Evolutionary conservation across 805 yeast genomes (phyloP), one percentile per base, ranked within the genome.

Genomic region (Schizosaccharomyces osmophilus): DNA sequence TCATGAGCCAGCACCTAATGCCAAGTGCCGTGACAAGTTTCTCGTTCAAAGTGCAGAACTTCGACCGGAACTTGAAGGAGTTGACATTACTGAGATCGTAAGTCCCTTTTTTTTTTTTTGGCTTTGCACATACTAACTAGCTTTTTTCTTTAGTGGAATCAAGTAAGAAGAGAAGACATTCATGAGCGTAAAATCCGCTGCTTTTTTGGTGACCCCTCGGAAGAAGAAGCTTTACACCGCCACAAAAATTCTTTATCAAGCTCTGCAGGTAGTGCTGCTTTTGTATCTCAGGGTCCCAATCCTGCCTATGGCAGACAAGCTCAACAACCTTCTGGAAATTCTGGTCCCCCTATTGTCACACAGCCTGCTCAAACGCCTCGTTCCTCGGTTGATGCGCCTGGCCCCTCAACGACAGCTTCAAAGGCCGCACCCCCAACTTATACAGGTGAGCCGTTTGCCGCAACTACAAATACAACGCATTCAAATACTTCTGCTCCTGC

Each of bases 111-210:
- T 51, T 15, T 51, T 13, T 11, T 13, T 6, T 4, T 17, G 29
- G 2, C 2, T 6, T 2, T 29, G n/a, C 22, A 29, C 57, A 1
- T 51, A 51, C 57, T 51, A 51, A 51, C 39, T 6, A 3, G 8
- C 11, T 19, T 24, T 24, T 15, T 45, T 17, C 11, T 36, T 17
- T 29, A 51, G 57, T 51, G 57, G 57, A 8, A 3, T 29, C 57
- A 51, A 51, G 57, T 51, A 8, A 29, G 36, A 22, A 57, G 31
- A 24, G 42, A 31, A n/a, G 45, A 57, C 22, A 42, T 59, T 4
- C 36, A 26, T 17, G 61, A 59, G 43, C 41, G 43, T 22, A 59
- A 43, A 19, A 59, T 59, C 29, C 61, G 61, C 17, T 41, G 48
- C n/a, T 26, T 22, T 19, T 57, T 15, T 19, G 29, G 43, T 1